Percentiles rank a stretch among this genome's conserved stretches.
Conservation (phyloP, 108 stramenopile genomes). For the Licmophora abbreviata region DNA sequence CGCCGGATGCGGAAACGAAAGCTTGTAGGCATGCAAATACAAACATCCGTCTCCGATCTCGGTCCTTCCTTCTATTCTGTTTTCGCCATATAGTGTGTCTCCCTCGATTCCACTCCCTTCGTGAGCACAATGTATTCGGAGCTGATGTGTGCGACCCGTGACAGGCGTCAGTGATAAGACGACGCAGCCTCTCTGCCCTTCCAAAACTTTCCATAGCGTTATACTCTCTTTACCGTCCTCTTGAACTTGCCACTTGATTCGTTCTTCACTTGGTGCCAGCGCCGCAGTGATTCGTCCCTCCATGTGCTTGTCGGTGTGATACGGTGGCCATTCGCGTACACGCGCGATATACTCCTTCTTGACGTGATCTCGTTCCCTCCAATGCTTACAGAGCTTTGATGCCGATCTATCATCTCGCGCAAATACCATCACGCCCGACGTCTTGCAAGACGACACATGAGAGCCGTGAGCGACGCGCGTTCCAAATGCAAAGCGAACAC, state of each 20-base stretch:
- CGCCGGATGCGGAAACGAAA: conserved; percentile 36
- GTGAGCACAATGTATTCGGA: conserved; percentile 70
- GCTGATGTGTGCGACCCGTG: conserved; percentile 80
- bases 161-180: conserved; percentile 25
- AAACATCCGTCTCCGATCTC: conserved; percentile 15
- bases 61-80: conserved; percentile 15
- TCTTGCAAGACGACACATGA: too few relatives aligned
- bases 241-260: conserved; percentile 55
- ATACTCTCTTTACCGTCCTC: conserved; percentile 29
- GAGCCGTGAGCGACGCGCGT: background rate
- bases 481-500: background rate
- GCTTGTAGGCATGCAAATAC: conserved; percentile 37
- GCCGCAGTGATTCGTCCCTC: conserved; percentile 42
- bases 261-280: conserved; percentile 37
- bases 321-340: conserved; percentile 46
- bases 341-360: conserved; percentile 51
- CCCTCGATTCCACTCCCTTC: conserved; percentile 53
- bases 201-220: conserved; percentile 41
- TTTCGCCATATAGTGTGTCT: conserved; percentile 53
- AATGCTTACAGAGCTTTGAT: conserved; percentile 37
- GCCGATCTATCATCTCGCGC: conserved; percentile 45
- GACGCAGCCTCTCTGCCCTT: conserved; percentile 1
- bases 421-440: conserved; percentile 70
- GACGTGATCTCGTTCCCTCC: conserved; percentile 45
- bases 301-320: conserved; percentile 12